Base-by-base conservation (phyloP, 441 rosid species). In the Iberis amara region DNA sequence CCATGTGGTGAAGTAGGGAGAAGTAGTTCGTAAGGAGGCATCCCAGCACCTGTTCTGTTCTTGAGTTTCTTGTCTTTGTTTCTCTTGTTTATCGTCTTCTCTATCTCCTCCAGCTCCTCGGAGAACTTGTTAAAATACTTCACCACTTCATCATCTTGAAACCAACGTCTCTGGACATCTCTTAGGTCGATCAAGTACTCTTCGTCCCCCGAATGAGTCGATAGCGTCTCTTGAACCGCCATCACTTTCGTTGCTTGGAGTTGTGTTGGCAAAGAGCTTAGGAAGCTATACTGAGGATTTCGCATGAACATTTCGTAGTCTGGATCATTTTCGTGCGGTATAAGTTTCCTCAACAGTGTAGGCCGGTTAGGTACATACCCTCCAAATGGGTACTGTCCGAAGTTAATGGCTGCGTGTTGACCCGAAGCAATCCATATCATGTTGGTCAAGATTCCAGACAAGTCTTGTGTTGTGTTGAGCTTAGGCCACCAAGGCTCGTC, bases 401-500 rank as follows among this genome's bases (percentile, higher is more conserved):
- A 91, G 76, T 91, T 91, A 21, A 91, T 64, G 37, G 98, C 98
- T 0, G 96, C 98, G 52, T 91, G 96, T 76, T 80, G 95, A 26
- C 96, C 98, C 3, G 96, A 91, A 2, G 94, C 95, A 3, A 46
- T 75, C 96, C 98, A 87, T 47, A 91, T 80, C 68, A 88, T 77
- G 47, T 61, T 85, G 35, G 94, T 74, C 45, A 87, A 73, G 70
- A 87, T 79, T 52, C 73, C 56, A 11, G 78, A 73, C 12, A 91
- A 68, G 77, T 87, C 96, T 55, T 81, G 85, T 21, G 73, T 72
- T 53, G 87, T 74, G 36, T 75, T 45, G 52, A 87, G 89, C 44
- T 79, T 71, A 10, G 98, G 95, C 98, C 98, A 87, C 96, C 96
- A 91, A 7, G 89, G 73, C 45, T 91, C 96, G n/a, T 79, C 77